Conservation (phyloP, 345 rosid species). For the Jatropha curcas region DNA sequence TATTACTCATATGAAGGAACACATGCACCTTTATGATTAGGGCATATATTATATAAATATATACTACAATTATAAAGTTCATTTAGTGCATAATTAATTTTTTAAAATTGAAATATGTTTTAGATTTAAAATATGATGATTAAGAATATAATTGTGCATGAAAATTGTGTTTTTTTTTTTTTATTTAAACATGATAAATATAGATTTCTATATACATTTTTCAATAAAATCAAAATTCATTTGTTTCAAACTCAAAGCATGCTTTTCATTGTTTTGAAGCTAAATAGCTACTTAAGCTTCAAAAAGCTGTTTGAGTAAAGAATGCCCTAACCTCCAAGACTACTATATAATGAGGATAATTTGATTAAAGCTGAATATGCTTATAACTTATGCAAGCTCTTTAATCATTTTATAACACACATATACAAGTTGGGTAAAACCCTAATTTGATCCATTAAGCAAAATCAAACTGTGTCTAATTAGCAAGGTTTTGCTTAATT, state of each 20-base stretch:
- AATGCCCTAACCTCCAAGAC: conserved; percentile 19
- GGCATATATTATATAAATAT: background rate
- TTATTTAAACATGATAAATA: background rate
- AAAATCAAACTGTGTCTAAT: conserved; percentile 3
- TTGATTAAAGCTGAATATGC: conserved; percentile 29
- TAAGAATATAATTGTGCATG: too few species aligned
- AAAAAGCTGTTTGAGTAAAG: conserved; percentile 17
- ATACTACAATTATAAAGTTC: too few species aligned
- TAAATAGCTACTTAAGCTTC: conserved; percentile 1
- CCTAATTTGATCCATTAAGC: conserved; percentile 21
- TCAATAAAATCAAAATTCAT: too few species aligned
- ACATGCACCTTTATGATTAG: conserved; percentile 30
- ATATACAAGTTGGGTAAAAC: conserved; percentile 19
- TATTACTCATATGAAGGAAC: conserved; percentile 22
- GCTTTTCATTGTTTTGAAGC: background rate
- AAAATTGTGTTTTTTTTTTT: background rate
- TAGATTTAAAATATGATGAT: too few species aligned
- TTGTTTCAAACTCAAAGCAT: background rate
- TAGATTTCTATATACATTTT: too few species aligned
- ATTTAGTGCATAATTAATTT: too few species aligned
- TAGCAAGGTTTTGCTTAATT: conserved; percentile 10
- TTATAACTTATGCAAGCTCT: conserved; percentile 28
- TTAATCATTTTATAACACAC: conserved; percentile 10
- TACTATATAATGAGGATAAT: too few species aligned
- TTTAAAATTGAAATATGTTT: too few species aligned